Conservation (phyloP, 192 early-diverging fungal species). For the Spizellomyces sp. region DNA sequence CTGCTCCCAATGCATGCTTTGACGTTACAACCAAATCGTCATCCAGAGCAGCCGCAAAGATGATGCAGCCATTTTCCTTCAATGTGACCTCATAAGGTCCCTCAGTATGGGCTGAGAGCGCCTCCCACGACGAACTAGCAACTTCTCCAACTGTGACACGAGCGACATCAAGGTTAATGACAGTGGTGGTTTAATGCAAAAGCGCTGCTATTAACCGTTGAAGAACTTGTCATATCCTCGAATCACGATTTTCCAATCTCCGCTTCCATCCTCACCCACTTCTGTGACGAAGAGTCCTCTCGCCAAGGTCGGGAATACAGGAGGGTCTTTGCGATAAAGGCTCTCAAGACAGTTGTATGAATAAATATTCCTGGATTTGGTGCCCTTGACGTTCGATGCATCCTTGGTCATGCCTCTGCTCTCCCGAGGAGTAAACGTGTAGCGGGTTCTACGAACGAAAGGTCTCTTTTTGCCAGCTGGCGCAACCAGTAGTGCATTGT, state of each 20-base stretch:
- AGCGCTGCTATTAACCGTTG: conserved; percentile 54
- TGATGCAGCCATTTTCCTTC: conserved; percentile 98
- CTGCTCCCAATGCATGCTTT: conserved; percentile 72
- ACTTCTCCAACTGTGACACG: conserved; percentile 28
- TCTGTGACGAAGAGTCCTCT: conserved; percentile 73
- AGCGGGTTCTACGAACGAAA: conserved; percentile 6
- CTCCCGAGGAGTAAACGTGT: neutral
- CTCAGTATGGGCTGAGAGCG: conserved; percentile 60
- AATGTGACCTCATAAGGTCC: conserved; percentile 91
- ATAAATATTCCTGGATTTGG: neutral
- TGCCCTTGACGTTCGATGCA: neutral
- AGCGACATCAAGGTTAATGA: no score
- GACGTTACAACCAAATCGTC: conserved; percentile 79
- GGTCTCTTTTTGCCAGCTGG: conserved; percentile 7
- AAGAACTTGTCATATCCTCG: conserved; percentile 99
- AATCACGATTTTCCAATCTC: conserved; percentile 61
- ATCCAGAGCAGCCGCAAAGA: conserved; percentile 74
- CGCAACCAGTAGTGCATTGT: conserved; percentile 8
- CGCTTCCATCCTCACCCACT: conserved; percentile 1
- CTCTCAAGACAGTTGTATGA: conserved; percentile 34
- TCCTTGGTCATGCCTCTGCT: no score
- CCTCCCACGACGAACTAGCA: conserved; percentile 46
- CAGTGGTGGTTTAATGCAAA: neutral
- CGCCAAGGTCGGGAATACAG: conserved; percentile 69
- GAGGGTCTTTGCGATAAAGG: conserved; percentile 15